Evolutionary conservation across 2,329 filamentous ascomycete species (phyloP).

Genomic region (Nemania bipapillata): DNA sequence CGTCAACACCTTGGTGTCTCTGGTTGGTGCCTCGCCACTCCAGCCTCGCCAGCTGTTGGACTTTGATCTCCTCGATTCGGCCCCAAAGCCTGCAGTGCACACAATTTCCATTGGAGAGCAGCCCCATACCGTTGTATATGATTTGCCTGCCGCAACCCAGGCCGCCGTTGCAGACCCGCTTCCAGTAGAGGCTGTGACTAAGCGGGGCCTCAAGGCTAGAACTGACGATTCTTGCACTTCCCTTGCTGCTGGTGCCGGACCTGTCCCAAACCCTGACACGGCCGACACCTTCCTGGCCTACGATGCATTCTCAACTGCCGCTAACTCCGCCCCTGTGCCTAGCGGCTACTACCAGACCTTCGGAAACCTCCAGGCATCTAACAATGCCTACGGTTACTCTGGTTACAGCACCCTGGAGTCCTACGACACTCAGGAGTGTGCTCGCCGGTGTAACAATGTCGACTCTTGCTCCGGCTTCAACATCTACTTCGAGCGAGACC

Average conservation of each 20-base stretch:
- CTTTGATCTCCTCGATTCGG: constrained; percentile 49
- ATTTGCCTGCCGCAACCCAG: constrained; percentile 47
- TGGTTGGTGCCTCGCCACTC: constrained; percentile 39
- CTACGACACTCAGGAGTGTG: constrained; percentile 45
- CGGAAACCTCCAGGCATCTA: constrained; percentile 48
- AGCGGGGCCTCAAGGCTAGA: constrained; percentile 31
- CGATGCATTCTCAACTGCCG: constrained; percentile 38
- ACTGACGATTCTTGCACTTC: constrained; percentile 39
- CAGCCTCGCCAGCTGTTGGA: constrained; percentile 52
- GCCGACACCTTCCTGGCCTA: constrained; percentile 47
- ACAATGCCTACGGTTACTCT: constrained; percentile 49
- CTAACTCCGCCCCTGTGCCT: constrained; percentile 46
- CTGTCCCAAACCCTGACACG: constrained; percentile 50
- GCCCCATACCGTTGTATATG: constrained; percentile 45
- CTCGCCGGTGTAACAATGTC: constrained; percentile 42
- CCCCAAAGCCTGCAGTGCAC: constrained; percentile 47
- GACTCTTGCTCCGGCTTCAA: constrained; percentile 46
- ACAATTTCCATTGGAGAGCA: constrained; percentile 48
- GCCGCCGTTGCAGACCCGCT: constrained; percentile 42
- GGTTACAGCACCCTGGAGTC: constrained; percentile 42
- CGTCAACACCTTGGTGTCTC: constrained; percentile 38
- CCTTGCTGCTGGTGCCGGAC: constrained; percentile 47
- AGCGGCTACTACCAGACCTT: constrained; percentile 52
- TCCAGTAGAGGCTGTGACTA: constrained; percentile 34
- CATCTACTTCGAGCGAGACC: constrained; percentile 49